Conservation (phyloP, 2,329 filamentous ascomycete species). For the Hansfordia pulvinata region DNA sequence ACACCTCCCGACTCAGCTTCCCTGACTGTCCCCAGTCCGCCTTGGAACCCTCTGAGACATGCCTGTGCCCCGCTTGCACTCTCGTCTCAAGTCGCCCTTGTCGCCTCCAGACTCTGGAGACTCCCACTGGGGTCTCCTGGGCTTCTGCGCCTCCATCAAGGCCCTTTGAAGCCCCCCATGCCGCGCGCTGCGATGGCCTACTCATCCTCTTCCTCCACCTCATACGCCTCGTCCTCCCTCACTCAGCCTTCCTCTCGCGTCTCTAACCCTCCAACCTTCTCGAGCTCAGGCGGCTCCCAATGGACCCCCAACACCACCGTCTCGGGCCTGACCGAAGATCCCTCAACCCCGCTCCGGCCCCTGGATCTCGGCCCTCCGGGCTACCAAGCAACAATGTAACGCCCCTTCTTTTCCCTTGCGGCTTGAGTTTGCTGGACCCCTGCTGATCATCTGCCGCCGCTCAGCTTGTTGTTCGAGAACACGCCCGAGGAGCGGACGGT, state of each 20-base stretch:
- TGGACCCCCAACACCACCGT: conserved; percentile 33
- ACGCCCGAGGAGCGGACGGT: conserved; percentile 33
- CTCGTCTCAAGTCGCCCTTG: no score
- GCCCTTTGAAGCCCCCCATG: no score
- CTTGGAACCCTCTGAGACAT: no score
- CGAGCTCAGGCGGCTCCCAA: conserved; percentile 28
- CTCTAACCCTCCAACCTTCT: conserved; percentile 25
- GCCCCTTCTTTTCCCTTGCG: conserved; percentile 5
- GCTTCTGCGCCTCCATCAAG: neutral
- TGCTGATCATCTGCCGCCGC: conserved; percentile 4
- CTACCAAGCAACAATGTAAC: conserved; percentile 39
- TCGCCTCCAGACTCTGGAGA: no score
- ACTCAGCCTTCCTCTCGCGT: conserved; percentile 28
- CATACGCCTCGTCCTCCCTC: conserved; percentile 31
- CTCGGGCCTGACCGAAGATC: conserved; percentile 24
- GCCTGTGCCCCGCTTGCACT: no score
- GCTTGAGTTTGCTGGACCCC: neutral
- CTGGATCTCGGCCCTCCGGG: conserved; percentile 38
- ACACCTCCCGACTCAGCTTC: no score
- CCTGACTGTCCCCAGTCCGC: no score
- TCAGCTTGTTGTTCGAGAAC: conserved; percentile 35
- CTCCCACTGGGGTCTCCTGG: no score
- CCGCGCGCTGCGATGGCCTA: conserved; percentile 3
- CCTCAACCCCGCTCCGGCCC: conserved; percentile 26
- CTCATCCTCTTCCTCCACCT: conserved; percentile 19